phyloP scores from a whole-genome alignment of 2,329 filamentous ascomycete species.

The Diaporthe vaccinii region DNA sequence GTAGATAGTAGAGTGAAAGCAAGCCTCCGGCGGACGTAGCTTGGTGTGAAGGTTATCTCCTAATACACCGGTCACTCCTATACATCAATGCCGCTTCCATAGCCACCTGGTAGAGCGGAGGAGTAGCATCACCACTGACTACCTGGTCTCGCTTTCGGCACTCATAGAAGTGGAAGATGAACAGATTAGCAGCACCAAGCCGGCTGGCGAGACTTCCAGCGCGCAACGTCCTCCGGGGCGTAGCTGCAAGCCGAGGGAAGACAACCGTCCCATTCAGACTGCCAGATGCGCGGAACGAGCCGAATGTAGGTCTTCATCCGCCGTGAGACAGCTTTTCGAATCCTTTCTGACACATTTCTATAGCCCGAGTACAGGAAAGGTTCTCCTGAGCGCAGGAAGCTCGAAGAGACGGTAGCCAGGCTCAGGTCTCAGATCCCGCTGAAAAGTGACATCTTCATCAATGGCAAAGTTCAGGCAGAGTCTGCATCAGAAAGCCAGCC shows the following conservation, averaged over 20 bases:
- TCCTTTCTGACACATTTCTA: neutral
- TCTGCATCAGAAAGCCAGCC: slow-evolving; percentile 48
- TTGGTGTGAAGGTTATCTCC: neutral
- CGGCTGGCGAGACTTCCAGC: slow-evolving; percentile 13
- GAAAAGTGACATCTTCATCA: slow-evolving; percentile 50
- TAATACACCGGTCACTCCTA: neutral
- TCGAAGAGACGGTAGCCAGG: slow-evolving; percentile 49
- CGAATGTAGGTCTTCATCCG: slow-evolving; percentile 46
- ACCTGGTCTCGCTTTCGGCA: neutral
- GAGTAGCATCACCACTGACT: neutral
- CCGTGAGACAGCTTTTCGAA: neutral
- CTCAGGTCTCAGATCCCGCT: slow-evolving; percentile 50
- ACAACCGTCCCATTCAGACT: slow-evolving; percentile 50
- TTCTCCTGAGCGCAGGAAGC: slow-evolving; percentile 49
- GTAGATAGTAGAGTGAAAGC: neutral
- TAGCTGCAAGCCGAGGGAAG: slow-evolving; percentile 38
- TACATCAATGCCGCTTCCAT: neutral
- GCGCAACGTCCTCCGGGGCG: slow-evolving; percentile 2
- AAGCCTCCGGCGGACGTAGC: neutral
- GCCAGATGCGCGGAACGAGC: slow-evolving; percentile 51
- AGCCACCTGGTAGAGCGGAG: neutral
- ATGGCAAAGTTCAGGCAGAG: slow-evolving; percentile 47
- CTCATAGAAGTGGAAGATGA: neutral
- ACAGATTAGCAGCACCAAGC: slow-evolving; percentile 19
- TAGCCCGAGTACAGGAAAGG: slow-evolving; percentile 49